phyloP scores from a whole-genome alignment of 345 rosid genomes.

The Populus pruinosa region DNA sequence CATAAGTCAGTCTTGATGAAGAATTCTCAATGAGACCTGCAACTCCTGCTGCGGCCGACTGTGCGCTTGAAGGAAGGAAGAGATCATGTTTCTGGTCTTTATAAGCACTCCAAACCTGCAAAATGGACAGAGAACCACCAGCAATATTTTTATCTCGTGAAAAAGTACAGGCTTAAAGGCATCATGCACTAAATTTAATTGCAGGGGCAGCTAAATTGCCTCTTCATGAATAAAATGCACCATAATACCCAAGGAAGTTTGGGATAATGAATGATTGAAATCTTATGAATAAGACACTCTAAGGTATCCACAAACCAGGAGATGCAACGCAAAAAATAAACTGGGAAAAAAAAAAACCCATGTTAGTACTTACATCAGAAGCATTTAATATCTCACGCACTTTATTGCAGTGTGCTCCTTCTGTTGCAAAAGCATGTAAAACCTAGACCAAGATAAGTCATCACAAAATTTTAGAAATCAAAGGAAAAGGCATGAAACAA shows the following conservation, averaged over 20 bases:
- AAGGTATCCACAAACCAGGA: not conserved
- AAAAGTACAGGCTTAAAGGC: no score
- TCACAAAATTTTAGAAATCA: not conserved
- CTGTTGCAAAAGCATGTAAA: slow-evolving; percentile 92
- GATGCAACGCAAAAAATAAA: not conserved
- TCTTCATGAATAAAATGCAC: not conserved
- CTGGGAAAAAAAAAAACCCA: not conserved
- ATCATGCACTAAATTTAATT: not conserved
- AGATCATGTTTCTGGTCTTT: slow-evolving; percentile 98
- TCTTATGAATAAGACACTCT: not conserved
- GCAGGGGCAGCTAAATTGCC: not conserved
- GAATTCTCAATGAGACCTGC: slow-evolving; percentile 94
- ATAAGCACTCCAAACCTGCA: slow-evolving; percentile 91
- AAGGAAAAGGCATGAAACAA: not conserved
- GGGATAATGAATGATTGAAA: not conserved
- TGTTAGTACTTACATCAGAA: slow-evolving; percentile 70
- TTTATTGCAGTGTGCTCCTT: slow-evolving; percentile 91
- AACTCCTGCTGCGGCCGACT: slow-evolving; percentile 90
- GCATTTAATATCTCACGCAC: slow-evolving; percentile 79
- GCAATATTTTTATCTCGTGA: not conserved
- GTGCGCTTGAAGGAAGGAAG: slow-evolving; percentile 90
- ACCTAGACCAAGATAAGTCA: slow-evolving; percentile 43
- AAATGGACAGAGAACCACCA: not conserved
- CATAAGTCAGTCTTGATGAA: slow-evolving; percentile 69
- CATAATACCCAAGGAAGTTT: not conserved